Conservation (phyloP, 2,329 filamentous ascomycete species). For the Aspergillus sp. region DNA sequence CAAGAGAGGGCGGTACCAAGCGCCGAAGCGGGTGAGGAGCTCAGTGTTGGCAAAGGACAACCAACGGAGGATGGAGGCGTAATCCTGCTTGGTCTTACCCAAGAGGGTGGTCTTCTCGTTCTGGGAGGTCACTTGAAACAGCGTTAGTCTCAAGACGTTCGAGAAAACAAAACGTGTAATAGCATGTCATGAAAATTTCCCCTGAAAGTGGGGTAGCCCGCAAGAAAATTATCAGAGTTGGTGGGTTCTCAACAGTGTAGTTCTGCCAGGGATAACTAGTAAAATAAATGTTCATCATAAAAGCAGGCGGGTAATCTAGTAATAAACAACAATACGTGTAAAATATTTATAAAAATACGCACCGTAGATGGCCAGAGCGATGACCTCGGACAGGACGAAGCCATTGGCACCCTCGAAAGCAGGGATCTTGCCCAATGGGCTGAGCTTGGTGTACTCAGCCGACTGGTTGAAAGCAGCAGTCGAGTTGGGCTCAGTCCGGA, state of each 20-base stretch:
- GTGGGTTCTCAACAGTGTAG: conserved; percentile 64
- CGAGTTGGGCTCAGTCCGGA: conserved; percentile 47
- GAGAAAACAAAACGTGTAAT: conserved; percentile 8
- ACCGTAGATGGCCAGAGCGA: conserved; percentile 97
- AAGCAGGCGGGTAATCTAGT: conserved; percentile 8
- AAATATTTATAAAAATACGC: conserved; percentile 43
- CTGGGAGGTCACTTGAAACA: conserved; percentile 76
- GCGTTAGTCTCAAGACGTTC: conserved; percentile 15
- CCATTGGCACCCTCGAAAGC: conserved; percentile 89
- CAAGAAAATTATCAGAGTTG: conserved; percentile 67
- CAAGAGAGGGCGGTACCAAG: conserved; percentile 79
- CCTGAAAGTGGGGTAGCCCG: conserved; percentile 41
- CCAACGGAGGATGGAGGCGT: conserved; percentile 96
- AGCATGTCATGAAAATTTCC: conserved; percentile 9
- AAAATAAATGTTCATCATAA: conserved; percentile 69
- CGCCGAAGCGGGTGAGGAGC: conserved; percentile 62
- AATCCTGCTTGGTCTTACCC: conserved; percentile 99
- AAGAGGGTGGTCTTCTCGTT: conserved; percentile 99
- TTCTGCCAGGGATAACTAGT: conserved; percentile 99
- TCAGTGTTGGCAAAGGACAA: conserved; percentile 94
- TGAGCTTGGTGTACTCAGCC: conserved; percentile 74
- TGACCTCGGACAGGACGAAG: conserved; percentile 77
- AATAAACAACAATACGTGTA: not conserved
- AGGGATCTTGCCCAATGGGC: conserved; percentile 83
- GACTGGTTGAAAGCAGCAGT: conserved; percentile 56